Conservation (phyloP, 148 eudicot species). For the Chenopodium suecicum region DNA sequence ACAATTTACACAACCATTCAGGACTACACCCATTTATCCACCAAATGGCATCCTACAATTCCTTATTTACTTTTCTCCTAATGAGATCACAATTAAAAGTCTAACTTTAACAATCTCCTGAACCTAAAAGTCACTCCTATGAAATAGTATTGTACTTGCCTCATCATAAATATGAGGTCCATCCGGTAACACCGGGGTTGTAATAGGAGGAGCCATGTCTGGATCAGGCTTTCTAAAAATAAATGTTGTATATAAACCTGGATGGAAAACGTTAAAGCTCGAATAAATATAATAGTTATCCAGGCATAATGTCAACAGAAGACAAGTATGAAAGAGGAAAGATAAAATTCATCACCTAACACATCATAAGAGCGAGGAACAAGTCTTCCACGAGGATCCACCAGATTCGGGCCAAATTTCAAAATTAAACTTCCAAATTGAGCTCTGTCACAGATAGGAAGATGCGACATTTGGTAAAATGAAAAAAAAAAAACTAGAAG, state of each 20-base stretch:
- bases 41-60: neutral
- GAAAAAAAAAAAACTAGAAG: neutral
- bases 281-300: constrained; percentile 4
- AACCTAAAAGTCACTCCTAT: neutral
- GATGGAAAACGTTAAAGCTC: constrained; percentile 19
- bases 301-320: neutral
- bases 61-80: neutral
- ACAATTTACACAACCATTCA: neutral
- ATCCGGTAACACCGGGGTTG: constrained; percentile 74
- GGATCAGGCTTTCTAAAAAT: constrained; percentile 98
- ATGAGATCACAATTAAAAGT: neutral
- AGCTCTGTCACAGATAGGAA: constrained; percentile 40
- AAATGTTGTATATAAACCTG: constrained; percentile 88
- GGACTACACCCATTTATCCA: neutral
- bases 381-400: constrained; percentile 92
- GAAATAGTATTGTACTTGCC: constrained; percentile 47
- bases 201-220: constrained; percentile 83
- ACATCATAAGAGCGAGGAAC: constrained; percentile 81
- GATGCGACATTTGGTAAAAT: constrained; percentile 1
- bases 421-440: constrained; percentile 79
- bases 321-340: neutral
- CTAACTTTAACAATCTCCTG: neutral
- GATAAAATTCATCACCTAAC: constrained; percentile 50
- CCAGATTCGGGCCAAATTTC: constrained; percentile 76
- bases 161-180: constrained; percentile 61